A percentile compares a stretch with the other conserved stretches of the same genome.
phyloP scores from a whole-genome alignment of 176 grass and related monocot species.

The Tillandsia leiboldiana region DNA sequence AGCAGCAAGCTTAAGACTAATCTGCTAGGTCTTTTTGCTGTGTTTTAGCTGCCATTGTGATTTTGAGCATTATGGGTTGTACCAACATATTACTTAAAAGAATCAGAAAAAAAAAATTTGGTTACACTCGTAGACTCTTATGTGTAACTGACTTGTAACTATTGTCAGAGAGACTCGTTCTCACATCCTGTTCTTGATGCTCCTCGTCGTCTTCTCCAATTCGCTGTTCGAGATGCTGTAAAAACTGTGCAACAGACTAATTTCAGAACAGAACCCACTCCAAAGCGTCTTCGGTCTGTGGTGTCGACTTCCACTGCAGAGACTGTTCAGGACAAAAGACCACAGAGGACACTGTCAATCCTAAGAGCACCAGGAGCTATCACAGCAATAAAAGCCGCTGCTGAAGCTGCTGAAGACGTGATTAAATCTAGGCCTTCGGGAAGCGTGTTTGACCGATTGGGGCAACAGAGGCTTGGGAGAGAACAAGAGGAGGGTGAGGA shows the following conservation, averaged over 20 bases:
- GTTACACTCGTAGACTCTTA: constrained; percentile 13
- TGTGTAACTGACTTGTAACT: constrained; percentile 11
- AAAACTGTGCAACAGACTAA: constrained; percentile 58
- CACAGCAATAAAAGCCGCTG: constrained; percentile 66
- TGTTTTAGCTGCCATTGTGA: no score
- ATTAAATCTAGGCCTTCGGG: constrained; percentile 52
- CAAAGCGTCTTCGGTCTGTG: constrained; percentile 66
- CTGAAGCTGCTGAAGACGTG: constrained; percentile 68
- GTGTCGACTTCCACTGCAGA: constrained; percentile 48
- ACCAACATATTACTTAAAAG: no score
- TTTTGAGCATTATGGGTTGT: no score
- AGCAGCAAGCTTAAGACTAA: no score
- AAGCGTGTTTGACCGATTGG: constrained; percentile 84
- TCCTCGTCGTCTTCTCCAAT: constrained; percentile 74
- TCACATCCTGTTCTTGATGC: constrained; percentile 44
- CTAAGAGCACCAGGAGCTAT: constrained; percentile 46
- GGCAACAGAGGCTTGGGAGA: constrained; percentile 32
- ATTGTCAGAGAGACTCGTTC: constrained; percentile 46
- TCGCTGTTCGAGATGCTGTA: constrained; percentile 88
- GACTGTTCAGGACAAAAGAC: constrained; percentile 30
- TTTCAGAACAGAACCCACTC: constrained; percentile 40
- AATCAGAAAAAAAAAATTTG: background rate
- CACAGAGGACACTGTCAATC: constrained; percentile 47
- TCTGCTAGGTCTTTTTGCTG: no score
- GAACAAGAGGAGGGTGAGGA: constrained; percentile 22